Evolutionary conservation across 441 rosid genomes (phyloP).

Genomic region (Aleurites moluccanus): DNA sequence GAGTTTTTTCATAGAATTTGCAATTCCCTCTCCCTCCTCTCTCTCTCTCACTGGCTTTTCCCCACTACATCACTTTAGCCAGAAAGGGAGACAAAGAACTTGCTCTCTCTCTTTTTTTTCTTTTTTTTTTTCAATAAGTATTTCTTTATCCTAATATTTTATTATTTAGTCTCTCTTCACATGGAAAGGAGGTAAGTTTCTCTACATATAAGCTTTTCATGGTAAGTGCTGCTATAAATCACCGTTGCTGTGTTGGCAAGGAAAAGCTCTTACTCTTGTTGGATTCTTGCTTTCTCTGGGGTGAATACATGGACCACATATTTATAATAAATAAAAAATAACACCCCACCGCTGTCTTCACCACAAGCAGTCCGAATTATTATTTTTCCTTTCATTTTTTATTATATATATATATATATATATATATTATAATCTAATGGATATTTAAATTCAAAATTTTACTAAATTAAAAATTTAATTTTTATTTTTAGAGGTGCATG

Average conservation of each 20-base stretch:
- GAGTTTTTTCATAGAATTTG: background rate
- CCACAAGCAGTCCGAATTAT: too few species aligned
- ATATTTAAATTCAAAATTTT: too few species aligned
- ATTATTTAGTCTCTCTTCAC: slow-evolving; percentile 17
- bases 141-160: background rate
- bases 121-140: background rate
- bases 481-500: background rate
- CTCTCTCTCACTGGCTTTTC: background rate
- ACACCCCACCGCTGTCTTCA: too few species aligned
- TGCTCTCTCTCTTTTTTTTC: too few species aligned
- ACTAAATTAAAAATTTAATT: too few species aligned
- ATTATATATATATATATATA: too few species aligned
- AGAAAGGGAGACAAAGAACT: background rate
- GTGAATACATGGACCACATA: slow-evolving; percentile 13
- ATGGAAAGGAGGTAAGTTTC: slow-evolving; percentile 8
- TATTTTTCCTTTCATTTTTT: too few species aligned
- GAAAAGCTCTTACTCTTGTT: background rate
- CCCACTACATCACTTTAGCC: slow-evolving; percentile 13
- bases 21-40: slow-evolving; percentile 1
- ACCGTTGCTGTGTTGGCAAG: slow-evolving; percentile 7
- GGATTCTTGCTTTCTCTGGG: slow-evolving; percentile 10
- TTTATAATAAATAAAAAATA: too few species aligned
- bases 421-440: too few species aligned
- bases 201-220: background rate
- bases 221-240: slow-evolving; percentile 5